These are phyloP conservation scores for Lumnitzera racemosa DNA, from an alignment of 345 rosid species.

Conservation along the genomic window DNA sequence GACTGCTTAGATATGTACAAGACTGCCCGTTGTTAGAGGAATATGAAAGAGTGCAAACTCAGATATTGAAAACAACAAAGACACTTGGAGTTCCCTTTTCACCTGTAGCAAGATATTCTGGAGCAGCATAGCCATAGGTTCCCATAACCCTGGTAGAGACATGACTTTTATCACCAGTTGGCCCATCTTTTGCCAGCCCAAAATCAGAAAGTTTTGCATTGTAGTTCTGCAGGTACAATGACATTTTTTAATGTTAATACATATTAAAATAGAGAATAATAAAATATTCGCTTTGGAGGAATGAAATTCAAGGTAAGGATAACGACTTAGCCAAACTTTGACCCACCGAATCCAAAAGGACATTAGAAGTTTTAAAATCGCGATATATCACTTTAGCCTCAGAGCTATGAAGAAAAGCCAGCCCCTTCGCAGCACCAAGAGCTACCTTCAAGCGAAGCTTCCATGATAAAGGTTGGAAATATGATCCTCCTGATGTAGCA, in stretches of 20 bases:
- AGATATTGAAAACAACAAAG: not conserved
- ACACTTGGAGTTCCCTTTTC: not conserved
- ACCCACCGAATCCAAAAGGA: constrained; percentile 61
- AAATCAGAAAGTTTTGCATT: constrained; percentile 76
- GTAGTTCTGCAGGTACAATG: constrained; percentile 34
- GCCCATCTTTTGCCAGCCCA: constrained; percentile 83
- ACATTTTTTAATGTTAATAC: not conserved
- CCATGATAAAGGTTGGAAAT: constrained; percentile 78
- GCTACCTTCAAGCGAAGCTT: constrained; percentile 64
- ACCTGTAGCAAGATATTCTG: constrained; percentile 80
- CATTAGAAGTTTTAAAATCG: constrained; percentile 66
- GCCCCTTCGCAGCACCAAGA: constrained; percentile 71
- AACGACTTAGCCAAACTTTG: constrained; percentile 3
- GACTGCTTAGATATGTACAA: not conserved
- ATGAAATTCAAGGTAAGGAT: not conserved
- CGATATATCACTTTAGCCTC: constrained; percentile 60
- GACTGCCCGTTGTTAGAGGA: not conserved
- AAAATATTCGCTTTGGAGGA: too few species aligned
- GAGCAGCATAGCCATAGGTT: constrained; percentile 73
- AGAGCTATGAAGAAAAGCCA: constrained; percentile 65
- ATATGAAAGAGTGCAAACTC: not conserved
- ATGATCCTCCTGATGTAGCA: constrained; percentile 55
- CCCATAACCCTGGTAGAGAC: constrained; percentile 76
- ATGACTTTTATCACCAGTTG: constrained; percentile 64
- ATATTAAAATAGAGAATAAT: not conserved